phyloP scores from a whole-genome alignment of 1,284 basidiomycete species.

The Sanghuangporus sanghuang region DNA sequence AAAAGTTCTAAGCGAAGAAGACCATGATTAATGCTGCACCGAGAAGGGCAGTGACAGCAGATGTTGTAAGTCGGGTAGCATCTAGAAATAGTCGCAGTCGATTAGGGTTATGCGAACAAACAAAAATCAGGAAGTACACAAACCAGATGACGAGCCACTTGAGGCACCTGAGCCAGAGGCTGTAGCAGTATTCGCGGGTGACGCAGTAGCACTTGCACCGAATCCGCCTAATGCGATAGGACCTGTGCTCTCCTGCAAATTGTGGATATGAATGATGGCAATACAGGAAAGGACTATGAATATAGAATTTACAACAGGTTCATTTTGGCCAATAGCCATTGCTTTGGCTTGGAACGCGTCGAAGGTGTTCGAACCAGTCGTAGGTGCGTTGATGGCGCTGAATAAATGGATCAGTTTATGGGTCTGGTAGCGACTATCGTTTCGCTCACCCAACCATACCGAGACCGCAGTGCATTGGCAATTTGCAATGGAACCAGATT shows the following conservation, averaged over 20 bases:
- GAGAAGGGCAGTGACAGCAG: background rate
- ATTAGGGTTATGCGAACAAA: background rate
- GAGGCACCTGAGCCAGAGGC: slow-evolving; percentile 20
- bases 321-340: slow-evolving; percentile 34
- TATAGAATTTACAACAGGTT: slow-evolving; percentile 28
- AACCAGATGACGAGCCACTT: slow-evolving; percentile 17
- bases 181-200: slow-evolving; percentile 22
- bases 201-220: slow-evolving; percentile 35
- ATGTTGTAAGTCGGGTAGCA: background rate
- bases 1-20: slow-evolving; percentile 3
- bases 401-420: background rate
- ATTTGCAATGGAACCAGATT: slow-evolving; percentile 66
- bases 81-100: background rate
- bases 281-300: slow-evolving; percentile 16
- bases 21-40: background rate
- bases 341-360: slow-evolving; percentile 44
- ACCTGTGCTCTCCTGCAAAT: slow-evolving; percentile 31
- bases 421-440: background rate
- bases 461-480: slow-evolving; percentile 44
- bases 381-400: slow-evolving; percentile 56
- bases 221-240: slow-evolving; percentile 38
- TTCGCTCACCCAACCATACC: slow-evolving; percentile 50
- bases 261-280: background rate
- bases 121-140: background rate
- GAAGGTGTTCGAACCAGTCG: slow-evolving; percentile 46